A percentile compares a stretch with the other conserved stretches of the same genome.
Evolutionary conservation across 2,329 filamentous ascomycete species (phyloP).

Genomic region (Berkeleyomyces rouxiae): DNA sequence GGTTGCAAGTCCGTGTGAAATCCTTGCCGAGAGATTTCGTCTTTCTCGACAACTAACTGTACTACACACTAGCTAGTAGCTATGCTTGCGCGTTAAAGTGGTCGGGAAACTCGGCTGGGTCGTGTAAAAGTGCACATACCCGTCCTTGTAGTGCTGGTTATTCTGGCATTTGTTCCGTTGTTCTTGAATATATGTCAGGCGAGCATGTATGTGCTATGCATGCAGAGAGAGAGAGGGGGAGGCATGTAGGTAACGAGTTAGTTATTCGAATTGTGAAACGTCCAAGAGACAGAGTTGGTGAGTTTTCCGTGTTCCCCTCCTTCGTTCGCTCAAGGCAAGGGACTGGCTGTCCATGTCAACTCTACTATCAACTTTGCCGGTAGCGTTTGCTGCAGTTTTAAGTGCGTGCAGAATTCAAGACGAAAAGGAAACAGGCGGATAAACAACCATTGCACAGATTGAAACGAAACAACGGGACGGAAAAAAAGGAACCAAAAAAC

Average conservation of each 20-base stretch:
- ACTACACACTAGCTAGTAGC: too few relatives aligned
- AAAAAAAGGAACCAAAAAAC: background rate
- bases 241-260: background rate
- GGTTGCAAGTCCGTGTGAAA: background rate
- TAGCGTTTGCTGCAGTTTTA: background rate
- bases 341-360: background rate
- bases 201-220: too few relatives aligned
- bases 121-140: background rate
- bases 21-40: too few relatives aligned
- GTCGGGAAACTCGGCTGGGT: background rate
- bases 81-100: too few relatives aligned
- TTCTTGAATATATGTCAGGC: too few relatives aligned
- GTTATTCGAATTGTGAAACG: background rate
- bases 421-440: background rate
- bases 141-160: too few relatives aligned
- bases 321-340: background rate
- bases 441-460: background rate
- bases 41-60: background rate
- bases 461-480: slow-evolving; percentile 3
- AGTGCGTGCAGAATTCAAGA: background rate
- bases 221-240: too few relatives aligned
- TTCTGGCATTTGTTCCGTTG: background rate
- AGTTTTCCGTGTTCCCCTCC: background rate
- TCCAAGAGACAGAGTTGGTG: background rate
- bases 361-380: background rate